These are phyloP conservation scores for Boletellus emodensis DNA, from an alignment of 768 basidiomycete species.

Conservation along the genomic window DNA sequence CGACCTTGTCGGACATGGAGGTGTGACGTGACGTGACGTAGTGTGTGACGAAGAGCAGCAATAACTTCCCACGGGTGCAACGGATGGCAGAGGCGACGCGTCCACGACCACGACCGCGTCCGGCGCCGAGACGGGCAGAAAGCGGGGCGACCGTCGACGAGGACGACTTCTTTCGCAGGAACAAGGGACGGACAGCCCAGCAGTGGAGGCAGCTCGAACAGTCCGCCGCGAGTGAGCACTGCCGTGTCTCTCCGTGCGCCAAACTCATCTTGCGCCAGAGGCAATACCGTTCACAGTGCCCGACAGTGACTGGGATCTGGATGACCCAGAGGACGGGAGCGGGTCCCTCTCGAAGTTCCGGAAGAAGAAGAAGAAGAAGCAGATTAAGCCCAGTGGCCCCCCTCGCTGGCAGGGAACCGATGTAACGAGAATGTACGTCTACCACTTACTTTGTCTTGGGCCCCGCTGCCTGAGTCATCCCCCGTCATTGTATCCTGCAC, in stretches of 20 bases:
- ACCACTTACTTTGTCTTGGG: neutral
- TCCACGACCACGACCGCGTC: conserved; percentile 52
- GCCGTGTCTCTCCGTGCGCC: neutral
- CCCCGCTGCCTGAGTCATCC: neutral
- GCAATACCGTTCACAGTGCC: conserved; percentile 18
- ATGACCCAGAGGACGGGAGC: conserved; percentile 2
- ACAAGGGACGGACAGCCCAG: conserved; percentile 50
- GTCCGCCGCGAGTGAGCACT: conserved; percentile 49
- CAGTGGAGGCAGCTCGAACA: conserved; percentile 60
- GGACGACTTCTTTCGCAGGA: conserved; percentile 69
- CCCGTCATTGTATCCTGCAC: neutral
- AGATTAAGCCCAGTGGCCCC: conserved; percentile 24
- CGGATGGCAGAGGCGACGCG: conserved; percentile 30
- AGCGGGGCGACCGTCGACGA: conserved; percentile 41
- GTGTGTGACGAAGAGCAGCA: conserved; percentile 14
- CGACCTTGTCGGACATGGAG: conserved; percentile 26
- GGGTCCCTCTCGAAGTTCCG: conserved; percentile 34
- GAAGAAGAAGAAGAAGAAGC: conserved; percentile 38
- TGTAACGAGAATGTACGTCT: conserved; percentile 40
- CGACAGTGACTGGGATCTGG: conserved; percentile 22
- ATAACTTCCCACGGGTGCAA: conserved; percentile 28
- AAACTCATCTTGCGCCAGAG: conserved; percentile 19
- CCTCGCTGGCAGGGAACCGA: conserved; percentile 44
- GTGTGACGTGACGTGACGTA: conserved; percentile 22
- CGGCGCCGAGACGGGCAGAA: conserved; percentile 25